phyloP scores from a whole-genome alignment of 192 early-diverging fungal genomes.

The Coemansia aciculifera region DNA sequence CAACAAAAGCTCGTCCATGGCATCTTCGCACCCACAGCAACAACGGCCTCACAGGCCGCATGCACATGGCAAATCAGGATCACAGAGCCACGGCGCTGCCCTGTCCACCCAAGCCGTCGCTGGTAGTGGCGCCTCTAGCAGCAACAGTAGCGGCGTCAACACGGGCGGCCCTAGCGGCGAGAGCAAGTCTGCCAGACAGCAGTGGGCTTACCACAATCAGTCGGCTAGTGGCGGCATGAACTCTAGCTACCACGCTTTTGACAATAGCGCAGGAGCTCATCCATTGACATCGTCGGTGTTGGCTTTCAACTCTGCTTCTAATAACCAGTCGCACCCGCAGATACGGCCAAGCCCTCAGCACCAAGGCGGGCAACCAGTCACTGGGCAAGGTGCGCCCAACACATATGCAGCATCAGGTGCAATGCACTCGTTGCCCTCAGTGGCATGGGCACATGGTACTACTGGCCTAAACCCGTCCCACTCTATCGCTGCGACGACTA shows the following conservation, averaged over 20 bases:
- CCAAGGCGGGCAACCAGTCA: not conserved
- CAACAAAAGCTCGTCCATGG: constrained; percentile 7
- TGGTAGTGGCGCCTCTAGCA: constrained; percentile 2
- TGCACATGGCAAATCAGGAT: not conserved
- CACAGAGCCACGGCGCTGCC: not conserved
- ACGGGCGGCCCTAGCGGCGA: not conserved
- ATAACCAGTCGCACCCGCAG: not conserved
- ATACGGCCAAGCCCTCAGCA: not conserved
- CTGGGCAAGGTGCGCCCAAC: not conserved
- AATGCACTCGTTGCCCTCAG: constrained; percentile 13
- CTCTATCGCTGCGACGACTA: constrained; percentile 5
- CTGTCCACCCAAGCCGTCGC: not conserved
- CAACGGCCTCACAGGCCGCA: not conserved
- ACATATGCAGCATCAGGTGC: constrained; percentile 8
- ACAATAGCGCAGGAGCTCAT: constrained; percentile 28
- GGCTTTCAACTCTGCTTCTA: constrained; percentile 5
- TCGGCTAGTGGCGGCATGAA: not conserved
- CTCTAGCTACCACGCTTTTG: constrained; percentile 34
- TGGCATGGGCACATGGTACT: constrained; percentile 14
- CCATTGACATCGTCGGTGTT: constrained; percentile 35
- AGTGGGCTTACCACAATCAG: constrained; percentile 4
- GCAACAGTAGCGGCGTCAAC: not conserved
- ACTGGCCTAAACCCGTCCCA: not conserved
- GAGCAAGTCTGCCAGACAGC: not conserved
- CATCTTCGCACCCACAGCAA: not conserved